phyloP scores from a whole-genome alignment of 768 basidiomycete species.

The Podaxis sp. region DNA sequence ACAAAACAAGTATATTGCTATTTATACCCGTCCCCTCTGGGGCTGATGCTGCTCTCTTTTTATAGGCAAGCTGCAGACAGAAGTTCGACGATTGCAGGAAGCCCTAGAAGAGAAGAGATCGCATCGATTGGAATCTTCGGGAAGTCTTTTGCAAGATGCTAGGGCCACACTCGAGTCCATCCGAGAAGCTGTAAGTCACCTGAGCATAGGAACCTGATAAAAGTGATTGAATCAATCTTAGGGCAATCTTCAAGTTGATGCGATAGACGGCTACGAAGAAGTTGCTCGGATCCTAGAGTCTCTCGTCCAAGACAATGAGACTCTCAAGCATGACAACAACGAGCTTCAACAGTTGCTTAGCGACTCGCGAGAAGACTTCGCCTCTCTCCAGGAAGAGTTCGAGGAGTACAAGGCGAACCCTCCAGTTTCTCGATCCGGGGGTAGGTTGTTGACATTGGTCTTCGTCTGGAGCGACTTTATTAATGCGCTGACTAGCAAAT shows the following conservation, averaged over 20 bases:
- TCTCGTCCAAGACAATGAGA: conserved; percentile 84
- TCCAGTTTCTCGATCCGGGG: conserved; percentile 33
- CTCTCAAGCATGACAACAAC: conserved; percentile 73
- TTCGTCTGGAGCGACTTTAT: not conserved
- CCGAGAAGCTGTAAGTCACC: conserved; percentile 46
- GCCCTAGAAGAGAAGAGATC: conserved; percentile 57
- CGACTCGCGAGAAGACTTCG: conserved; percentile 75
- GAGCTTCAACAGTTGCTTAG: conserved; percentile 72
- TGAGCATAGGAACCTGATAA: not conserved
- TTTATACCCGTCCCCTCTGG: not conserved
- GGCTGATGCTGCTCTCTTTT: conserved; percentile 1
- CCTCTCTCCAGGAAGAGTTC: conserved; percentile 64
- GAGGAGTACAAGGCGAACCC: conserved; percentile 63
- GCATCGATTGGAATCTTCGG: conserved; percentile 60
- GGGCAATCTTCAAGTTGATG: conserved; percentile 27
- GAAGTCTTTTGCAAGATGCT: conserved; percentile 63
- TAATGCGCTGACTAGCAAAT: conserved; percentile 21
- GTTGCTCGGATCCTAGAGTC: conserved; percentile 71
- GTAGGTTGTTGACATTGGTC: conserved; percentile 25
- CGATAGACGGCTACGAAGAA: conserved; percentile 49
- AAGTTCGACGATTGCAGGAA: conserved; percentile 61
- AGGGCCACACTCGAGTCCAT: conserved; percentile 58
- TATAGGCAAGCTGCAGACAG: conserved; percentile 64
- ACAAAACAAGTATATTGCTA: conserved; percentile 53
- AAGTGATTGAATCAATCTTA: conserved; percentile 24